Percentiles rank a stretch among this genome's conserved stretches.
Evolutionary conservation across 2,329 filamentous ascomycete genomes (phyloP).

Genomic region (Ophidiomyces ophidiicola): DNA sequence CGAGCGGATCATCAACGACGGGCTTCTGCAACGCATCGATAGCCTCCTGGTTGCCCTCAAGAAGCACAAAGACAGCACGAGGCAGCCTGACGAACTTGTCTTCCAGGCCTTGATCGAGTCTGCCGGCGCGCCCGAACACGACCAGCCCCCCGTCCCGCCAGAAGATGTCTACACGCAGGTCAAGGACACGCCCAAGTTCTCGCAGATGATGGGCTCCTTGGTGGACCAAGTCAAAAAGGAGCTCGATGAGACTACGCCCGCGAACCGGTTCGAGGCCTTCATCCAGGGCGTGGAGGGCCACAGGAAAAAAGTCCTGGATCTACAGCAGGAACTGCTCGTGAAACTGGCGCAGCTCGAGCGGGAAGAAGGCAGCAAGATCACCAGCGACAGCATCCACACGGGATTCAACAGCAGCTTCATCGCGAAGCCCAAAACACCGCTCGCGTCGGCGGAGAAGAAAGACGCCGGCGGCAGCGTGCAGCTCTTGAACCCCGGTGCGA

Average conservation of each 20-base stretch:
- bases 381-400: slow-evolving; percentile 74
- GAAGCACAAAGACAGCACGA: slow-evolving; percentile 54
- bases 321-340: slow-evolving; percentile 61
- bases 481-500: slow-evolving; percentile 57
- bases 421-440: slow-evolving; percentile 41
- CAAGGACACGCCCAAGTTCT: slow-evolving; percentile 69
- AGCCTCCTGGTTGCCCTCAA: slow-evolving; percentile 62
- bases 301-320: slow-evolving; percentile 59
- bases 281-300: slow-evolving; percentile 66
- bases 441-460: slow-evolving; percentile 34
- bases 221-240: slow-evolving; percentile 86
- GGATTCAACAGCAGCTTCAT: slow-evolving; percentile 85
- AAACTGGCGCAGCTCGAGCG: slow-evolving; percentile 74
- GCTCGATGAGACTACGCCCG: slow-evolving; percentile 59
- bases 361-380: slow-evolving; percentile 81
- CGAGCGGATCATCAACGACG: slow-evolving; percentile 81
- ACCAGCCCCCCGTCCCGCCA: slow-evolving; percentile 62
- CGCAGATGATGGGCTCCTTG: slow-evolving; percentile 96
- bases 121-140: slow-evolving; percentile 55
- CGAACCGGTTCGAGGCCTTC: slow-evolving; percentile 61
- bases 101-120: slow-evolving; percentile 83
- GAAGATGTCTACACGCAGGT: slow-evolving; percentile 66
- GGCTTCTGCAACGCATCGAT: slow-evolving; percentile 72
- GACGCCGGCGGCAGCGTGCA: slow-evolving; percentile 44
- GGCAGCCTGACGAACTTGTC: slow-evolving; percentile 64